A percentile compares a stretch with the other conserved stretches of the same genome.
These are phyloP conservation scores for Atalantia buxifolia DNA, from an alignment of 345 rosid species.

Conservation along the genomic window DNA sequence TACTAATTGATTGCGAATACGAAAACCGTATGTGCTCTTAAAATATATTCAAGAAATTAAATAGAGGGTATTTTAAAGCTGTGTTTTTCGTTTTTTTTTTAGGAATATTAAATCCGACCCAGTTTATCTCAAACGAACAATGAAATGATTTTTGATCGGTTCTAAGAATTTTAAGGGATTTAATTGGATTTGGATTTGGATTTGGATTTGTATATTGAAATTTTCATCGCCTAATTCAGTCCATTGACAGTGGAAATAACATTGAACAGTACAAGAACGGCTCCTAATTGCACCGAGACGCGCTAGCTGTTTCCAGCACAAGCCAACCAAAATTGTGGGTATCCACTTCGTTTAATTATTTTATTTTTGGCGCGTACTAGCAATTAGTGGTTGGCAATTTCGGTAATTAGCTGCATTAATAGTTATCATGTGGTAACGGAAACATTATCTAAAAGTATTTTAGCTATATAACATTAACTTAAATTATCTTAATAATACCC, in stretches of 20 bases:
- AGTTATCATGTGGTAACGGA: not conserved
- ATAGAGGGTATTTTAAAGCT: not conserved
- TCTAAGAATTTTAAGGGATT: not conserved
- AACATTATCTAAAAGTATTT: not conserved
- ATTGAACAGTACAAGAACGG: not conserved
- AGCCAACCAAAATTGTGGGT: not conserved
- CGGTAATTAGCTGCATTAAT: not conserved
- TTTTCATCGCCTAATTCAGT: not conserved
- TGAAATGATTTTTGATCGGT: not conserved
- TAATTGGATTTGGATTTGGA: not conserved
- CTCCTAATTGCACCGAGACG: not conserved
- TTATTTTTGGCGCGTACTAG: not conserved
- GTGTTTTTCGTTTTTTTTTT: not conserved
- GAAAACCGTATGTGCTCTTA: not conserved
- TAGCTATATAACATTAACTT: not conserved
- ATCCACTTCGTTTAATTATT: not conserved
- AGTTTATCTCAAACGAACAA: not conserved
- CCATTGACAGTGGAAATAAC: not conserved
- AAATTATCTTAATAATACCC: not conserved
- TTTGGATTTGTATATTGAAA: not conserved
- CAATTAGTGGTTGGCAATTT: not conserved
- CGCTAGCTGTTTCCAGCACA: not conserved
- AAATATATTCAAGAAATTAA: too few relatives aligned
- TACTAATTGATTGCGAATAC: too few relatives aligned
- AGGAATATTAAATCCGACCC: not conserved